Percentiles rank a stretch among this genome's conserved stretches.
Evolutionary conservation across 805 yeast species (phyloP).

Genomic region (Starmera dryadoides): DNA sequence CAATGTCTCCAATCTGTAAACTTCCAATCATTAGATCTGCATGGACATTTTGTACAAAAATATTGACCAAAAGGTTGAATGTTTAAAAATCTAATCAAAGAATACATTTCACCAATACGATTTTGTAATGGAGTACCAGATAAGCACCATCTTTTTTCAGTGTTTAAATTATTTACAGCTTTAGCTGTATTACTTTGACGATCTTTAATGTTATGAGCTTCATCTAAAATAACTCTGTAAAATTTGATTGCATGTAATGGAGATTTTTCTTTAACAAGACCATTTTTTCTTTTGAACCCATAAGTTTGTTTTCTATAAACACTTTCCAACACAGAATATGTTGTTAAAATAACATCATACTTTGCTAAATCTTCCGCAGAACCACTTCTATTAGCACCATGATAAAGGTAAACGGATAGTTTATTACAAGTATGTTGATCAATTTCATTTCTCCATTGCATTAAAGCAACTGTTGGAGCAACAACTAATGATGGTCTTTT

Average conservation of each 20-base stretch:
- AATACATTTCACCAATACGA: conserved; percentile 93
- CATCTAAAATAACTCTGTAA: conserved; percentile 86
- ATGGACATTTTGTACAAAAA: conserved; percentile 89
- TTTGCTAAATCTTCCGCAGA: conserved; percentile 47
- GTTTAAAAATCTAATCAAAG: conserved; percentile 77
- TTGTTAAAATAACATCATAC: conserved; percentile 80
- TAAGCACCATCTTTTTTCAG: conserved; percentile 82
- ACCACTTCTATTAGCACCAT: conserved; percentile 75
- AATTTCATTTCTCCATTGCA: conserved; percentile 97
- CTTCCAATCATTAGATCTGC: conserved; percentile 76
- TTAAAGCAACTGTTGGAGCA: conserved; percentile 97
- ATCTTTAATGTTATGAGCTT: conserved; percentile 96
- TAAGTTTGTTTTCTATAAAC: conserved; percentile 73
- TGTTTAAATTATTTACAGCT: conserved; percentile 71
- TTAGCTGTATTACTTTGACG: conserved; percentile 89
- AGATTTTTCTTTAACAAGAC: conserved; percentile 66
- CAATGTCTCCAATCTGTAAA: conserved; percentile 81
- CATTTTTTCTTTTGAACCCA: conserved; percentile 74
- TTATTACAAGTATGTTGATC: conserved; percentile 71
- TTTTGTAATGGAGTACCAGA: conserved; percentile 97
- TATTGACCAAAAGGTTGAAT: conserved; percentile 83
- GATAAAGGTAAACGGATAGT: conserved; percentile 65
- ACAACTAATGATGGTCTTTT: conserved; percentile 80
- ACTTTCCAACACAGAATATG: conserved; percentile 88
- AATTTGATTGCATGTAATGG: conserved; percentile 68